phyloP scores from a whole-genome alignment of 371 early-diverging fungal species.

The Lichtheimia ornata region DNA sequence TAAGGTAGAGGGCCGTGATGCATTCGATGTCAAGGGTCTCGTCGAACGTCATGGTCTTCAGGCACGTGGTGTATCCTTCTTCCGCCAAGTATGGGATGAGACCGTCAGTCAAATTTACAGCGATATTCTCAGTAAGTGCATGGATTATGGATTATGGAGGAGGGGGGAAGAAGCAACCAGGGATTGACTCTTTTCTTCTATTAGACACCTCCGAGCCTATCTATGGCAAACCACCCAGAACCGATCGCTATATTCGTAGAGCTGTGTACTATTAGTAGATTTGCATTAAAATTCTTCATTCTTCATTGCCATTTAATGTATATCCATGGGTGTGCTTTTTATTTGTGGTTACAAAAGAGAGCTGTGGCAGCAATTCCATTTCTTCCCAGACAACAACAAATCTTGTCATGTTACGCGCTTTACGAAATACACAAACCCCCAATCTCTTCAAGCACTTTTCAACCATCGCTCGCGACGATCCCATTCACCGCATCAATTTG shows the following conservation, averaged over 20 bases:
- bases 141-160: no score
- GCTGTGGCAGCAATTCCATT: background rate
- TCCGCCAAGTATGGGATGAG: slow-evolving; percentile 78
- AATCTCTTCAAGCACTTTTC: no score
- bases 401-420: background rate
- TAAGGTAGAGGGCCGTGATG: slow-evolving; percentile 41
- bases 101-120: slow-evolving; percentile 68
- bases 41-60: slow-evolving; percentile 47
- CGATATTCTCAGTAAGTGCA: slow-evolving; percentile 54
- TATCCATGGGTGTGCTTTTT: no score
- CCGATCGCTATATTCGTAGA: slow-evolving; percentile 52
- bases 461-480: slow-evolving; percentile 36
- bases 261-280: slow-evolving; percentile 50
- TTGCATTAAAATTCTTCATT: slow-evolving; percentile 1
- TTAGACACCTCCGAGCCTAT: slow-evolving; percentile 48
- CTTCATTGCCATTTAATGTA: background rate
- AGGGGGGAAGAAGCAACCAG: no score
- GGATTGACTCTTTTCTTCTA: background rate
- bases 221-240: slow-evolving; percentile 62
- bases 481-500: slow-evolving; percentile 65
- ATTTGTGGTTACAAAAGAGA: no score
- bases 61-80: slow-evolving; percentile 66
- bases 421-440: background rate
- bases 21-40: slow-evolving; percentile 50
- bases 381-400: background rate